Evolutionary conservation across 1,139 yeast genomes (phyloP), one percentile per base, ranked within the genome.

Genomic region (Wickerhamomyces sp.): DNA sequence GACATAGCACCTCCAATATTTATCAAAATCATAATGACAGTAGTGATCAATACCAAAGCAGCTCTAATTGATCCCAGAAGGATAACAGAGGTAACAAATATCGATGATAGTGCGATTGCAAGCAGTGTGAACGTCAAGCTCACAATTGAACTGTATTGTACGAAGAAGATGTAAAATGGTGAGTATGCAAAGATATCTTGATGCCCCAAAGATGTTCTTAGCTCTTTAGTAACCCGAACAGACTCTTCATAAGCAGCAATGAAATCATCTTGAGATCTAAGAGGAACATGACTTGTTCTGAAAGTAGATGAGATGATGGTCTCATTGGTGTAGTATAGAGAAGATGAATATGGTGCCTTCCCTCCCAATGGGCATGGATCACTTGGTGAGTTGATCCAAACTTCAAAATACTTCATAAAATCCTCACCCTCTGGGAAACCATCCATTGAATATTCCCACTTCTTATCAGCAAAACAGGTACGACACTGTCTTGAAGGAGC

Each of bases 301-400:
- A 91, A 87, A 36, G 78, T 75, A 5, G 93, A 80, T 1, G 94
- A 72, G 6, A 62, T 55, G 23, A 91, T 74, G 1, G 61, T 58
- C 0, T 69, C 65, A 15, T 71, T 66, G 43, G 71, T 68, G 41
- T 69, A 69, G 1, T 73, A 64, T 15, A 93, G 71, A 0, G 94
- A 74, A 7, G 71, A 66, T 0, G 86, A 75, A 59, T 91, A 93
- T 0, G 98, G 95, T 0, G 98, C 98, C 59, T 87, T 85, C 1
- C 99, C 99, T 4, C 96, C 98, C 31, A 93, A 70, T 1, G 98
- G 97, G 64, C 99, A 93, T 4, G 94, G 90, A 57, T 88, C 95
- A 47, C 96, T 85, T 39, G 88, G 88, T 1, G 87, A 67, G 38
- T 80, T 73, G 31, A 93, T 87, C 99, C 99, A 93, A 40, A 84